Evolutionary conservation across 1,284 basidiomycete genomes (phyloP), one percentile per base, ranked within the genome.

Genomic region (Cryptococcus neoformans): DNA sequence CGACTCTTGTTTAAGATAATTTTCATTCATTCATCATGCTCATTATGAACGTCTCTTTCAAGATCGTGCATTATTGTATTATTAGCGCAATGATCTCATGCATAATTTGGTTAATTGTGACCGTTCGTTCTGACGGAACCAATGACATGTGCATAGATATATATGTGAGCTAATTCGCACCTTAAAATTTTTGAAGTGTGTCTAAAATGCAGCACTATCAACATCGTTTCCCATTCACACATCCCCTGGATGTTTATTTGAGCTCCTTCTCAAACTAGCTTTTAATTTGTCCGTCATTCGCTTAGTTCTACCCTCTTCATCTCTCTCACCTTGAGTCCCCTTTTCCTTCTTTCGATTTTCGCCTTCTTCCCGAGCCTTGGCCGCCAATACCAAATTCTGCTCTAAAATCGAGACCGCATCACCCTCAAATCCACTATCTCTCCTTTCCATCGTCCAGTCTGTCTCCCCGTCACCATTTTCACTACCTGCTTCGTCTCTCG

Each of bases 361-460:
- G 38, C 38, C 48, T n/a, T 53, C 56, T 17, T 56, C 62, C 42
- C 58, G 47, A 5, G 51, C 46, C 39, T 58, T 58, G 11, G 58
- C 55, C 21, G 53, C 62, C 16, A 49, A 35, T 11, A 55, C 56
- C 36, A 63, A 49, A 34, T 54, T 54, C n/a, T 58, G 55, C 45
- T 55, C 62, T 9, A 60, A 36, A 21, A 59, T 21, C 6, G 56
- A 54, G 4, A 60, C 58, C 12, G 58, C 56, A 38, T 63, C 58
- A 11, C 40, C 45, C 44, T 54, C 51, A 36, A 14, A 21, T 16
- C 34, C 17, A 34, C 28, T 34, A 42, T 58, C 28, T 14, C 46
- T 54, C 10, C 34, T 34, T 12, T 47, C 28, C 28, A 3, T 28
- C 28, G 28, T 47, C n/a, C n/a, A 16, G 3, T 54, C 56, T 2